Evolutionary conservation across 169 alveolate genomes (phyloP).

Genomic region (Hepatocystis sp.): DNA sequence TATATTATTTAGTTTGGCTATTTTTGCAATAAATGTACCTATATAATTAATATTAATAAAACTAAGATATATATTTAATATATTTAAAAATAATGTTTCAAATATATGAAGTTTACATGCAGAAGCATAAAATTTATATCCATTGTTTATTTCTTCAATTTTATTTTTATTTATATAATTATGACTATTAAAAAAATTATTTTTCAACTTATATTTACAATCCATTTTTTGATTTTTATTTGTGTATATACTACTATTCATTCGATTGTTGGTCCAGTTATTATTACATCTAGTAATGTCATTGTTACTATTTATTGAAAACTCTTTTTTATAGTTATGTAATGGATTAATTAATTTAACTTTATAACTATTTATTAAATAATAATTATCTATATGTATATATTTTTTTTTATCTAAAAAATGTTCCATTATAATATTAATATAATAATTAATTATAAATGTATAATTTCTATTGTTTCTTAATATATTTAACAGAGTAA

Average conservation of each 20-base stretch:
- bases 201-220: too few species aligned
- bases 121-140: conserved; percentile 43
- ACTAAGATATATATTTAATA: conserved; percentile 25
- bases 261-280: too few species aligned
- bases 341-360: conserved; percentile 50
- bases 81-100: conserved; percentile 20
- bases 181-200: conserved; percentile 9
- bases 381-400: conserved; percentile 46
- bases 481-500: conserved; percentile 6
- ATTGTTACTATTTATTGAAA: too few species aligned
- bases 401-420: conserved; percentile 73
- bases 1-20: conserved; percentile 33
- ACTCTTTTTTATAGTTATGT: background rate
- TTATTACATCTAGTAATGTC: too few species aligned
- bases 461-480: conserved; percentile 35
- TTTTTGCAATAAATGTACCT: conserved; percentile 56
- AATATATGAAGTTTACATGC: conserved; percentile 13
- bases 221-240: too few species aligned
- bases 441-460: conserved; percentile 18
- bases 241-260: too few species aligned
- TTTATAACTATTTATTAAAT: conserved; percentile 34
- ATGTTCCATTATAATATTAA: conserved; percentile 44
- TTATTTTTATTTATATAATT: conserved; percentile 11
- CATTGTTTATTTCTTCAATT: conserved; percentile 36
- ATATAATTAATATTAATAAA: conserved; percentile 16